Evolutionary conservation across 2,329 filamentous ascomycete species (phyloP).

Genomic region (Westerdykella sp.): DNA sequence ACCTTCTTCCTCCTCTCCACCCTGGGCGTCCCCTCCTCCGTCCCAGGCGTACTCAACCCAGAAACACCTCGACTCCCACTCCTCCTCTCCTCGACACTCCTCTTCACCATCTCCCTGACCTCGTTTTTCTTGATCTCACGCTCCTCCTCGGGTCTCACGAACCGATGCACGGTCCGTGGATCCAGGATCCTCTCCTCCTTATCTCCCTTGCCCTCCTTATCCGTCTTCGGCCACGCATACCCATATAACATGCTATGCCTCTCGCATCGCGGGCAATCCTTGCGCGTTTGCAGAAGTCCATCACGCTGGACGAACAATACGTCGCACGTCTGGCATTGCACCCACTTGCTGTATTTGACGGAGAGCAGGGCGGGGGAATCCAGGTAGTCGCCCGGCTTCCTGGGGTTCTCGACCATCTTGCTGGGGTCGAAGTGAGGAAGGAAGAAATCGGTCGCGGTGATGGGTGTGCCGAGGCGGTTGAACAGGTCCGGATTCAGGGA

Average conservation of each 20-base stretch:
- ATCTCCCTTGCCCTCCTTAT: conserved; percentile 68
- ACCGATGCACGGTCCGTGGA: conserved; percentile 81
- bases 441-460: conserved; percentile 12
- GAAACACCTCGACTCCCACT: background rate
- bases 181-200: conserved; percentile 66
- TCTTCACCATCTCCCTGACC: background rate
- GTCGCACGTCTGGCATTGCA: conserved; percentile 79
- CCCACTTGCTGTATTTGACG: conserved; percentile 74
- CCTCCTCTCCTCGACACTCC: conserved; percentile 1
- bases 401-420: conserved; percentile 19
- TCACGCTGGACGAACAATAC: conserved; percentile 81
- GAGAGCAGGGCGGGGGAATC: conserved; percentile 70
- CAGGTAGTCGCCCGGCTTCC: conserved; percentile 57
- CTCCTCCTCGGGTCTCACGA: conserved; percentile 65
- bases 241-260: conserved; percentile 94
- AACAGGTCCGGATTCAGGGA: conserved; percentile 17
- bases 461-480: conserved; percentile 25
- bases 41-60: conserved; percentile 1
- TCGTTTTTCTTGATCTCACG: conserved; percentile 21
- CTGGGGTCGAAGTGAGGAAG: conserved; percentile 14
- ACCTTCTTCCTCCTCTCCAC: background rate
- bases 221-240: conserved; percentile 92
- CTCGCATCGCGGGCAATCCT: conserved; percentile 87
- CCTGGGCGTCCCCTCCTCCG: background rate
- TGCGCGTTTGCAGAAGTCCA: conserved; percentile 70